A percentile compares a stretch with the other conserved stretches of the same genome.
phyloP scores from a whole-genome alignment of 805 yeast species.

The Metschnikowia lachancei region DNA sequence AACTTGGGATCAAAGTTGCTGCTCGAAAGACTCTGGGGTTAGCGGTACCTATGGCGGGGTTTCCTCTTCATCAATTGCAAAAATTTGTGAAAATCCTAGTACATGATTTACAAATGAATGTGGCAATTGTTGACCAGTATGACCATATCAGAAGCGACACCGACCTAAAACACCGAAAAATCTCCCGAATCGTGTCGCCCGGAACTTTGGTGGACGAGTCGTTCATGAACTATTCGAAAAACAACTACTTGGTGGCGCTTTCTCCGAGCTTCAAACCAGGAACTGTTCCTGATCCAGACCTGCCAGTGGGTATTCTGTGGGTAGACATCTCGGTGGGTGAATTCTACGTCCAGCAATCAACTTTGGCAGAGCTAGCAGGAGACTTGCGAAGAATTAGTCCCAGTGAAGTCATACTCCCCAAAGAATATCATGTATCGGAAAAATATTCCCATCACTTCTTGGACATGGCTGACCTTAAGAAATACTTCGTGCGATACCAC shows the following conservation, averaged over 20 bases:
- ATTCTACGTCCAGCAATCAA: constrained; percentile 64
- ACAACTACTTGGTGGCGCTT: constrained; percentile 68
- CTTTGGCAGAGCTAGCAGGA: constrained; percentile 57
- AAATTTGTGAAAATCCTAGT: constrained; percentile 74
- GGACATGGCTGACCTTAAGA: constrained; percentile 55
- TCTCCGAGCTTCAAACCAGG: constrained; percentile 37
- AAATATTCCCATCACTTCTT: constrained; percentile 53
- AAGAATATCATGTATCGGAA: constrained; percentile 38
- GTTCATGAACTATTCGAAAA: constrained; percentile 66
- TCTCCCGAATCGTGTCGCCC: constrained; percentile 81
- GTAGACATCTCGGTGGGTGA: constrained; percentile 84
- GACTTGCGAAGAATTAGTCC: constrained; percentile 79
- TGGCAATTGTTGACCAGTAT: constrained; percentile 77
- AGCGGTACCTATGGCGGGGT: constrained; percentile 81
- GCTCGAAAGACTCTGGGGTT: constrained; percentile 44
- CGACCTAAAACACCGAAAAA: constrained; percentile 58
- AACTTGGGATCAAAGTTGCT: constrained; percentile 71
- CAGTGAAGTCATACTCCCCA: constrained; percentile 66
- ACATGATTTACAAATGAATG: constrained; percentile 64
- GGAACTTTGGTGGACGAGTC: constrained; percentile 91
- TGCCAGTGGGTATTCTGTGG: constrained; percentile 77
- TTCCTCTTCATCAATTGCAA: constrained; percentile 70
- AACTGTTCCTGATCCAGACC: constrained; percentile 38
- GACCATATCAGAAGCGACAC: constrained; percentile 22
- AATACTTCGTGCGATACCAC: constrained; percentile 59